These are phyloP conservation scores for Aspergillus udagawae DNA, from an alignment of 2,329 filamentous ascomycete species.

Conservation along the genomic window DNA sequence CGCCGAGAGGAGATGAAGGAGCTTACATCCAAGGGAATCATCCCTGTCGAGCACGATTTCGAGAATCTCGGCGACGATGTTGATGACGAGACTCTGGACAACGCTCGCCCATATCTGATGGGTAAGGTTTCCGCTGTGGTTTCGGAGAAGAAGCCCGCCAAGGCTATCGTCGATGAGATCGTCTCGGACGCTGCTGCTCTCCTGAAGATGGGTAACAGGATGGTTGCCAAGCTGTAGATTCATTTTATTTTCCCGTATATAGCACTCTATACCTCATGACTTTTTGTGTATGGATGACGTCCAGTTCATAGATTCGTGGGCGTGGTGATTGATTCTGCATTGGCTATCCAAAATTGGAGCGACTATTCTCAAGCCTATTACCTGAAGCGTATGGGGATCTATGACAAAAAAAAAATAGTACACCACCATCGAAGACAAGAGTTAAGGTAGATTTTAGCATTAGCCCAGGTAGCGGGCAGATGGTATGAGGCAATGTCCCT, in stretches of 20 bases:
- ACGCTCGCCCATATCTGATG: constrained; percentile 89
- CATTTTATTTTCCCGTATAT: constrained; percentile 7
- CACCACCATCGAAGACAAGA: not conserved
- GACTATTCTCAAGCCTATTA: not conserved
- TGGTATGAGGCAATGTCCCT: too few relatives aligned
- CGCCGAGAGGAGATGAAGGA: constrained; percentile 86
- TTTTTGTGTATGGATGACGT: not conserved
- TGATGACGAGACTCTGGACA: constrained; percentile 84
- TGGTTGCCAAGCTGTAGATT: constrained; percentile 65
- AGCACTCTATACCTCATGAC: constrained; percentile 1
- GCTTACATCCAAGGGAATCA: constrained; percentile 79
- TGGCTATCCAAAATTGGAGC: not conserved
- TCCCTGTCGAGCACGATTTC: constrained; percentile 91
- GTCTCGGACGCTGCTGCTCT: constrained; percentile 72
- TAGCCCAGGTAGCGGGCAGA: too few relatives aligned
- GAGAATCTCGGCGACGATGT: constrained; percentile 72
- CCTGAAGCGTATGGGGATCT: not conserved
- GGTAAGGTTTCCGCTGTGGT: constrained; percentile 93
- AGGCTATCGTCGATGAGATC: constrained; percentile 91
- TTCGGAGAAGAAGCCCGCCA: constrained; percentile 86
- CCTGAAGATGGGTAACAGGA: constrained; percentile 64
- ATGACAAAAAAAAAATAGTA: too few relatives aligned
- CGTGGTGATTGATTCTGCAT: not conserved
- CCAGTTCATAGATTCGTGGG: not conserved
- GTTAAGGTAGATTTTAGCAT: not conserved